phyloP scores from a whole-genome alignment of 129 eudicot genomes.

The Helichrysum umbraculigerum region DNA sequence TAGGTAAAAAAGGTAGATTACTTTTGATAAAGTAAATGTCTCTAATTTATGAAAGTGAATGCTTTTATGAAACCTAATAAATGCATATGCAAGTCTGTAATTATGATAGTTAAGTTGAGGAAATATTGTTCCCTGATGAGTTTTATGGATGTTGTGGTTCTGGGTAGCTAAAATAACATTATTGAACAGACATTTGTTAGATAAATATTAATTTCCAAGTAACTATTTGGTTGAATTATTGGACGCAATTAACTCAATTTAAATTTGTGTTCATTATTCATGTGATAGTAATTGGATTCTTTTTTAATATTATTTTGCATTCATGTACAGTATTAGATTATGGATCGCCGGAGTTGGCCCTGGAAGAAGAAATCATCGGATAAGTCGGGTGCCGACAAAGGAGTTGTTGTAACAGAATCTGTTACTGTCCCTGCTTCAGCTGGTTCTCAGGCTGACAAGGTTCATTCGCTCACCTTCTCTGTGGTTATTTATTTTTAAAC shows the following conservation, averaged over 20 bases:
- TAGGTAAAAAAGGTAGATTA: constrained; percentile 3
- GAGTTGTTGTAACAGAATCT: constrained; percentile 52
- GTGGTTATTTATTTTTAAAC: background rate
- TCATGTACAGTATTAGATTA: constrained; percentile 36
- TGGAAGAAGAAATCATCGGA: constrained; percentile 98
- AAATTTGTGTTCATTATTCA: constrained; percentile 13
- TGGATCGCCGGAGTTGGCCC: constrained; percentile 98
- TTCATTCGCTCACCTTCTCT: constrained; percentile 23
- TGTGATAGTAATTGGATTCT: background rate
- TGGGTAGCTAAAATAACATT: background rate
- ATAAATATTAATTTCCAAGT: constrained; percentile 14
- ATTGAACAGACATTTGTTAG: constrained; percentile 10
- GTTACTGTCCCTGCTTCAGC: constrained; percentile 43
- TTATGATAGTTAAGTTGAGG: constrained; percentile 14
- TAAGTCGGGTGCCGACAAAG: constrained; percentile 63
- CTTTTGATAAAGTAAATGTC: constrained; percentile 10
- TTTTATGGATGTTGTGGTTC: constrained; percentile 11
- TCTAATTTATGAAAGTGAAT: constrained; percentile 27
- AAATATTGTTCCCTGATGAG: constrained; percentile 11
- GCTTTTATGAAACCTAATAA: constrained; percentile 29
- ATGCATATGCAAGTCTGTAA: constrained; percentile 29
- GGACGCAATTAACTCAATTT: constrained; percentile 1
- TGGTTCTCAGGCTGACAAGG: constrained; percentile 67
- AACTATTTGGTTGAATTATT: background rate
- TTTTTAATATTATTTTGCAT: background rate